Conservation (phyloP, 1,139 yeast genomes). For the Candida sp. region DNA sequence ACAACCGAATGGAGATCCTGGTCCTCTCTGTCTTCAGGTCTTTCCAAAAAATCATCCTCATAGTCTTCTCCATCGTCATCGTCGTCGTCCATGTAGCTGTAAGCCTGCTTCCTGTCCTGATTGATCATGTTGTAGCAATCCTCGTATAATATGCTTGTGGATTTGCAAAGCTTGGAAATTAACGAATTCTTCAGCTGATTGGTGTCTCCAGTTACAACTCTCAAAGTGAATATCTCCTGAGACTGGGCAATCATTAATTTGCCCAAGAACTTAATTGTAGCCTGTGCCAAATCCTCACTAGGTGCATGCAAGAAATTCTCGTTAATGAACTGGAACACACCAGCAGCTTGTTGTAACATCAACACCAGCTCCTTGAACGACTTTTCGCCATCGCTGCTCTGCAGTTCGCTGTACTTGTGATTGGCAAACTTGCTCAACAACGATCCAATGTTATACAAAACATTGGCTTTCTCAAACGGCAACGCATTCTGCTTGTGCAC, state of each 20-base stretch:
- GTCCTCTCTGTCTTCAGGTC: constrained; percentile 22
- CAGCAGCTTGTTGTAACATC: constrained; percentile 77
- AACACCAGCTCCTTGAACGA: constrained; percentile 58
- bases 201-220: constrained; percentile 54
- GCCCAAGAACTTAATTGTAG: constrained; percentile 67
- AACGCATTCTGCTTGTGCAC: constrained; percentile 55
- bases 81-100: constrained; percentile 17
- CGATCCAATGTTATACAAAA: constrained; percentile 66
- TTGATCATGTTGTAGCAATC: constrained; percentile 38
- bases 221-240: constrained; percentile 80
- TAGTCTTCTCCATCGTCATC: constrained; percentile 22
- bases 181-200: constrained; percentile 63
- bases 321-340: constrained; percentile 71
- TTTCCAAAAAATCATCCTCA: constrained; percentile 16
- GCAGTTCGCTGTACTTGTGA: constrained; percentile 42
- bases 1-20: constrained; percentile 31
- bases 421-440: constrained; percentile 54
- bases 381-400: constrained; percentile 43
- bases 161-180: constrained; percentile 71
- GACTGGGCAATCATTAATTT: constrained; percentile 83
- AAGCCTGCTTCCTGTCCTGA: constrained; percentile 10
- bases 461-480: constrained; percentile 90
- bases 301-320: constrained; percentile 94
- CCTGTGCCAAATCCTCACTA: constrained; percentile 73
- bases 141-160: constrained; percentile 61